Evolutionary conservation across 331 rosid genomes (phyloP).

Genomic region (Saraca asoca): DNA sequence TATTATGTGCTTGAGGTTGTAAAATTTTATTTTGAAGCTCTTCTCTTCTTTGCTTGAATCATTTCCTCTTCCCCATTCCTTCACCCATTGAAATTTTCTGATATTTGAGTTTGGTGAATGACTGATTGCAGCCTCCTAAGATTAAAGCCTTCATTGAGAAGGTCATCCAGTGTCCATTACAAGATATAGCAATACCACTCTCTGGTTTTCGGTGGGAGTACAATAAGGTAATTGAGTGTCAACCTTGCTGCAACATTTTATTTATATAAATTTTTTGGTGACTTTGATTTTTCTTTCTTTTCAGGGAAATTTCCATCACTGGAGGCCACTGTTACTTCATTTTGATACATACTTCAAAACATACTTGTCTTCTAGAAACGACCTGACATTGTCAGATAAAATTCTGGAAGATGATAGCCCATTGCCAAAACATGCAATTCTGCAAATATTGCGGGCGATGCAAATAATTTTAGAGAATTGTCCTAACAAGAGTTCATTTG

Average conservation of each 20-base stretch:
- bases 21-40: background rate
- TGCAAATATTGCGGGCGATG: conserved; percentile 93
- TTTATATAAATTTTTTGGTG: background rate
- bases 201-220: conserved; percentile 97
- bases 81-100: no score
- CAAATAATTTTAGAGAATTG: conserved; percentile 91
- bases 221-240: conserved; percentile 63
- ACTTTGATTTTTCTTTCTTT: conserved; percentile 38
- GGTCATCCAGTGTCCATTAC: conserved; percentile 94
- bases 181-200: conserved; percentile 92
- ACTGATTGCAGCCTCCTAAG: conserved; percentile 82
- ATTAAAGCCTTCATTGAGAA: conserved; percentile 87
- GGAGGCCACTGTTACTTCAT: conserved; percentile 95
- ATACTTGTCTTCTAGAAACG: conserved; percentile 78
- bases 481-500: conserved; percentile 87
- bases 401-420: conserved; percentile 80
- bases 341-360: conserved; percentile 97
- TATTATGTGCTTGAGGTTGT: conserved; percentile 5
- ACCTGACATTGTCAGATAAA: conserved; percentile 79
- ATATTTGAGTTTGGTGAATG: conserved; percentile 31
- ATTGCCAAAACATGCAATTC: conserved; percentile 85
- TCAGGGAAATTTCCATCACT: conserved; percentile 98
- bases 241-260: conserved; percentile 28
- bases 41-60: background rate
- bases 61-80: background rate